Evolutionary conservation across 176 grass and related monocot species (phyloP).

Genomic region (Triticum urartu): DNA sequence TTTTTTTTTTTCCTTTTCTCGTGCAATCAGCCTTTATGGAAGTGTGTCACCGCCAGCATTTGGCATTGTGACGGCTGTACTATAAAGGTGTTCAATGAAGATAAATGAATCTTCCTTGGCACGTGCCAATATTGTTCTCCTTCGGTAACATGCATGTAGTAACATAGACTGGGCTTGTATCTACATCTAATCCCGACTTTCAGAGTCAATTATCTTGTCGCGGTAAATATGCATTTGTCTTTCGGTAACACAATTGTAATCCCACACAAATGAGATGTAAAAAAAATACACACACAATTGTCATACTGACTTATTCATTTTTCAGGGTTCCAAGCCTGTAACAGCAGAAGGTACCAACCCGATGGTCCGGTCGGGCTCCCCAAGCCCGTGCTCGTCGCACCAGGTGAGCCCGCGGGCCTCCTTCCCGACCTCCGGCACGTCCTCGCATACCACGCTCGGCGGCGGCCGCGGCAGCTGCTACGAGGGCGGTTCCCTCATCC

Average conservation of each 20-base stretch:
- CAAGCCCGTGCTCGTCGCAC: constrained; percentile 51
- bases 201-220: neutral
- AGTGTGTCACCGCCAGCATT: neutral
- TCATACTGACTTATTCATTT: neutral
- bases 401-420: constrained; percentile 9
- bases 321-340: constrained; percentile 67
- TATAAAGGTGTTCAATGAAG: neutral
- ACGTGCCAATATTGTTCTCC: neutral
- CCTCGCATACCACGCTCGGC: constrained; percentile 48
- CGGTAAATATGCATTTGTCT: neutral
- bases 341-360: too few species aligned
- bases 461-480: constrained; percentile 26
- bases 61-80: neutral
- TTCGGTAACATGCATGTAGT: too few species aligned
- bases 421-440: constrained; percentile 45
- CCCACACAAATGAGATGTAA: too few species aligned
- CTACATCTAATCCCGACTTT: neutral
- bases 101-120: neutral
- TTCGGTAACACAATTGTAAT: neutral
- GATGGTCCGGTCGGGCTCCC: constrained; percentile 31
- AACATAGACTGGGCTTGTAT: too few species aligned
- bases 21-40: neutral
- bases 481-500: constrained; percentile 45
- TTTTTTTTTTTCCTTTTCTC: neutral
- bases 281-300: too few species aligned